Evolutionary conservation across 2,329 filamentous ascomycete genomes (phyloP).

Genomic region (Monilinia aucupariae): DNA sequence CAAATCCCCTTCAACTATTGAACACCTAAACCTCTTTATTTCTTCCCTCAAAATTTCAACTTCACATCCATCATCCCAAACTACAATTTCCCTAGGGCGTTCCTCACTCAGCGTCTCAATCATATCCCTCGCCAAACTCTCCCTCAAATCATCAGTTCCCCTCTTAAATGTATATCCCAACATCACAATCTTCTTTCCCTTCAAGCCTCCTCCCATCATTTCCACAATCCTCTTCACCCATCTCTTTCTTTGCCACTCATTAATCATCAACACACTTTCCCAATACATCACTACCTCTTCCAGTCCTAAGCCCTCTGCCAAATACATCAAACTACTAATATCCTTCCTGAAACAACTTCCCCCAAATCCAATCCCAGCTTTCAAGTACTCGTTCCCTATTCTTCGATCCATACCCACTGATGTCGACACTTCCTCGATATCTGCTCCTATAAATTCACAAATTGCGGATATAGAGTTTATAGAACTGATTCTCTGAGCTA

Average conservation of each 20-base stretch:
- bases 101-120: conserved; percentile 62
- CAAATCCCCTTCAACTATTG: conserved; percentile 38
- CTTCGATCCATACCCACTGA: conserved; percentile 65
- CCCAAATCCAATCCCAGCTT: conserved; percentile 71
- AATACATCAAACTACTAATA: conserved; percentile 65
- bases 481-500: conserved; percentile 73
- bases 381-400: conserved; percentile 68
- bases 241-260: conserved; percentile 66
- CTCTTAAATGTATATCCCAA: conserved; percentile 78
- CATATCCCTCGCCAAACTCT: conserved; percentile 63
- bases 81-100: conserved; percentile 55
- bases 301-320: conserved; percentile 64
- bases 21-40: conserved; percentile 33
- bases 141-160: conserved; percentile 69
- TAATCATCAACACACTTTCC: conserved; percentile 68
- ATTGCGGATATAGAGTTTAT: conserved; percentile 79
- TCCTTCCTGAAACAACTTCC: conserved; percentile 82
- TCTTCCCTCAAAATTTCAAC: conserved; percentile 39
- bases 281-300: conserved; percentile 71
- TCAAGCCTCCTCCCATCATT: conserved; percentile 62
- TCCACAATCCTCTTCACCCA: conserved; percentile 62
- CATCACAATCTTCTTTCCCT: conserved; percentile 65
- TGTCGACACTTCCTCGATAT: conserved; percentile 65
- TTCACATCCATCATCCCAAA: conserved; percentile 58
- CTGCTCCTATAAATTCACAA: conserved; percentile 69